These are phyloP conservation scores for Fusarium mundagurra DNA, from an alignment of 2,329 filamentous ascomycete genomes.

Conservation along the genomic window DNA sequence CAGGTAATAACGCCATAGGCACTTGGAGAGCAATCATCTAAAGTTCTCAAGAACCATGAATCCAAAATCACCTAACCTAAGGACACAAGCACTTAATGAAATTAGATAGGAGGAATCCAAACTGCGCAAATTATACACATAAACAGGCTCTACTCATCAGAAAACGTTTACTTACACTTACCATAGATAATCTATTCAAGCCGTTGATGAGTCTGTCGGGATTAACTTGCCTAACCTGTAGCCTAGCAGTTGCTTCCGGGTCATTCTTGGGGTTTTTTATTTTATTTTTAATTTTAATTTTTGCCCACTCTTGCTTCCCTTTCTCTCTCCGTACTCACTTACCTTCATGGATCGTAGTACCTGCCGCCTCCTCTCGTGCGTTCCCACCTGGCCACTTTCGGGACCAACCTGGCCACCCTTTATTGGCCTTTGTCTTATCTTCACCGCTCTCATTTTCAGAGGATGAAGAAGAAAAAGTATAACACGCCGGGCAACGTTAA, in stretches of 20 bases:
- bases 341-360: background rate
- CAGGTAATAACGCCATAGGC: too few species aligned
- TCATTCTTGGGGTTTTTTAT: background rate
- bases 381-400: slow-evolving; percentile 19
- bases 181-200: background rate
- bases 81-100: slow-evolving; percentile 13
- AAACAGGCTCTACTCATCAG: background rate
- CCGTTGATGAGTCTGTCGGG: background rate
- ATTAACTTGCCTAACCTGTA: background rate
- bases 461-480: slow-evolving; percentile 7
- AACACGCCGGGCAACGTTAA: slow-evolving; percentile 14
- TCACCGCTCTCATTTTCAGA: slow-evolving; percentile 18
- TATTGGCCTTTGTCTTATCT: slow-evolving; percentile 13
- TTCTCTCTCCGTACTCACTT: background rate
- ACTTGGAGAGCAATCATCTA: background rate
- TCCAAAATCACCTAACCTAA: background rate
- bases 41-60: background rate
- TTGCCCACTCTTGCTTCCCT: background rate
- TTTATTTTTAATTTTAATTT: background rate
- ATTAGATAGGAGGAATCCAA: slow-evolving; percentile 7
- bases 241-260: background rate
- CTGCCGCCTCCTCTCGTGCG: background rate
- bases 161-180: background rate
- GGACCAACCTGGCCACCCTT: slow-evolving; percentile 12
- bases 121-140: background rate